Percentiles rank a stretch among this genome's conserved stretches.
Evolutionary conservation across 768 basidiomycete species (phyloP).

Genomic region (Boletus reticuloceps): DNA sequence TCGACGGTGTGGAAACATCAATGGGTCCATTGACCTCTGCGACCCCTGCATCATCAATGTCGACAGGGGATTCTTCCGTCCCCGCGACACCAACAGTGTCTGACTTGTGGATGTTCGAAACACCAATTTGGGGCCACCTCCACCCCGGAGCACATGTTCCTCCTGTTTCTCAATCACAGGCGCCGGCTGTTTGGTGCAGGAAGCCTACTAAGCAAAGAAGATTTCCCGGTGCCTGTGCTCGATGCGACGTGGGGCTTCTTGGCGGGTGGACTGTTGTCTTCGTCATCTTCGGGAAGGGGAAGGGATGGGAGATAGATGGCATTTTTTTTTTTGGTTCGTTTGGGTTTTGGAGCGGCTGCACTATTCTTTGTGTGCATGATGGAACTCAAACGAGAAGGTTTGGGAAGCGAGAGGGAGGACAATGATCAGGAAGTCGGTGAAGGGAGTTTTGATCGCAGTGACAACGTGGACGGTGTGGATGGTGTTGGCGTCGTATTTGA

Average conservation of each 20-base stretch:
- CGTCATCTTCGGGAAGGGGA: constrained; percentile 37
- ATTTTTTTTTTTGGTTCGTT: constrained; percentile 41
- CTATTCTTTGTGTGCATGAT: not conserved
- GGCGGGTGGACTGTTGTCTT: constrained; percentile 50
- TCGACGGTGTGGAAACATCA: constrained; percentile 22
- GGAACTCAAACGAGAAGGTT: constrained; percentile 10
- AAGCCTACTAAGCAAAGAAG: constrained; percentile 68
- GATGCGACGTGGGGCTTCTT: constrained; percentile 56
- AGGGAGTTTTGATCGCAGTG: constrained; percentile 20
- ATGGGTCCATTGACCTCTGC: not conserved
- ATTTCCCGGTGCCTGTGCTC: constrained; percentile 50
- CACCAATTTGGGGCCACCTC: constrained; percentile 57
- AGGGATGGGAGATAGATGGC: constrained; percentile 37
- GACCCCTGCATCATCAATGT: constrained; percentile 15
- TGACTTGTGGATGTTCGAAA: constrained; percentile 42
- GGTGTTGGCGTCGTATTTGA: constrained; percentile 3
- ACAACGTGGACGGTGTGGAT: constrained; percentile 7
- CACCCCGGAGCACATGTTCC: constrained; percentile 63
- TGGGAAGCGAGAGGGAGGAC: constrained; percentile 30
- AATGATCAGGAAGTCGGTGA: constrained; percentile 27
- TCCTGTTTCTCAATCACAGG: constrained; percentile 38
- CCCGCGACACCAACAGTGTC: constrained; percentile 20
- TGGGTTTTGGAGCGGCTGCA: constrained; percentile 33
- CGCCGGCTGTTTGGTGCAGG: constrained; percentile 64
- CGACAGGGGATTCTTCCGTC: constrained; percentile 17